Evolutionary conservation across 352 stramenopile genomes (phyloP).

Genomic region (Phytophthora sp.): DNA sequence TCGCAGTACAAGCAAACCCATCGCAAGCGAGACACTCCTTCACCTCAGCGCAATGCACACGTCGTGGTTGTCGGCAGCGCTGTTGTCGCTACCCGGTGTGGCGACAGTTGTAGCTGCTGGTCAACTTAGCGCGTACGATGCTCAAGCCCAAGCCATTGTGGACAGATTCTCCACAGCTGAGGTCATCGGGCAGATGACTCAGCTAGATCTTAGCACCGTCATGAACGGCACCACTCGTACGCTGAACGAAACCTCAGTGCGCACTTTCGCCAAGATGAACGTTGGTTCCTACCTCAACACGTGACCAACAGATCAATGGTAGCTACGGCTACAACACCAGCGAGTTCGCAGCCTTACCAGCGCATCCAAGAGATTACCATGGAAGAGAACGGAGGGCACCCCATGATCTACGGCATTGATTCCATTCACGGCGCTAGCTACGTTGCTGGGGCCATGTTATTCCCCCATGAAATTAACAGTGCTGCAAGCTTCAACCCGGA

Average conservation of each 20-base stretch:
- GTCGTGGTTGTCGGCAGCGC: conserved; percentile 1
- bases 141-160: conserved; percentile 51
- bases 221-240: conserved; percentile 50
- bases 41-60: not conserved
- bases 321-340: conserved; percentile 47
- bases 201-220: conserved; percentile 79
- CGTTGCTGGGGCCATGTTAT: conserved; percentile 70
- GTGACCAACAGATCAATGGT: conserved; percentile 28
- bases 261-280: conserved; percentile 61
- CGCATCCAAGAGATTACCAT: conserved; percentile 74
- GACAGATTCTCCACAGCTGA: conserved; percentile 17
- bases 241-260: conserved; percentile 56
- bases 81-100: not conserved
- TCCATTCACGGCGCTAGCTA: conserved; percentile 89
- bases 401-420: conserved; percentile 85
- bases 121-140: conserved; percentile 20
- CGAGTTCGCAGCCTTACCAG: conserved; percentile 69
- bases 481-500: conserved; percentile 85
- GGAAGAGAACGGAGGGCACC: conserved; percentile 55
- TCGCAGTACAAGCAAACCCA: not conserved
- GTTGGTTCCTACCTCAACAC: conserved; percentile 88
- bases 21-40: not conserved
- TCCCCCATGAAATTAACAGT: conserved; percentile 86
- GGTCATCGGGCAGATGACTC: conserved; percentile 87
- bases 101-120: conserved; percentile 4